Percentiles rank a stretch among this genome's conserved stretches.
Conservation (phyloP, 176 grass and related monocot species). For the Zoysia pacifica region DNA sequence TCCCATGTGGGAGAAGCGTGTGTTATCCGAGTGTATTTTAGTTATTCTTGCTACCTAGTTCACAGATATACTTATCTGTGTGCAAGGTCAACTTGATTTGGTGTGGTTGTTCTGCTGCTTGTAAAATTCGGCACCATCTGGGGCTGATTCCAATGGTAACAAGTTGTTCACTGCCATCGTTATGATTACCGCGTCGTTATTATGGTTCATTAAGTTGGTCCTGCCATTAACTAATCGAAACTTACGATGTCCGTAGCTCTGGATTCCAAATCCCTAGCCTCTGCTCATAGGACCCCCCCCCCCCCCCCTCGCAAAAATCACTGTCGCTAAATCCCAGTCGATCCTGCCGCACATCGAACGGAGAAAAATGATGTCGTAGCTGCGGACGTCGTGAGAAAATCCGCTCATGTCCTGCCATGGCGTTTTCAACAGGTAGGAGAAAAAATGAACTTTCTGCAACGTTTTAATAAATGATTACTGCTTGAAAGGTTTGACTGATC, state of each 20-base stretch:
- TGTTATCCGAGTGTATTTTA: constrained; percentile 2
- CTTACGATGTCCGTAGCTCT: too few species aligned
- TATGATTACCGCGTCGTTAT: neutral
- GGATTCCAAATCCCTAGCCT: too few species aligned
- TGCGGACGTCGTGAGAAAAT: too few species aligned
- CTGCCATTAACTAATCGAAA: neutral
- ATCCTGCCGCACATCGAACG: too few species aligned
- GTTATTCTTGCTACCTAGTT: constrained; percentile 30
- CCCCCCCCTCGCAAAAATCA: too few species aligned
- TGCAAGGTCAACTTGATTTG: constrained; percentile 9
- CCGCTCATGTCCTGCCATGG: neutral
- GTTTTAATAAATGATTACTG: neutral
- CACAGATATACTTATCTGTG: constrained; percentile 35
- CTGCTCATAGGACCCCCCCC: too few species aligned
- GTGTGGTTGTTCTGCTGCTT: constrained; percentile 25
- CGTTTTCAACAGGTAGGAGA: neutral
- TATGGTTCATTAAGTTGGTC: neutral
- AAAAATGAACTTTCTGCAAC: neutral
- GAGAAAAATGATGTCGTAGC: too few species aligned
- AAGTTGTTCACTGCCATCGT: constrained; percentile 11
- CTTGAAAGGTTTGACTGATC: neutral
- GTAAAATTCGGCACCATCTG: constrained; percentile 34
- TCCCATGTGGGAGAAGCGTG: constrained; percentile 11
- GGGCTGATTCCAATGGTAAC: constrained; percentile 11
- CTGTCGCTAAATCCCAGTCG: too few species aligned